Evolutionary conservation across 2,329 filamentous ascomycete genomes (phyloP).

Genomic region (Pseudogymnoascus sp.): DNA sequence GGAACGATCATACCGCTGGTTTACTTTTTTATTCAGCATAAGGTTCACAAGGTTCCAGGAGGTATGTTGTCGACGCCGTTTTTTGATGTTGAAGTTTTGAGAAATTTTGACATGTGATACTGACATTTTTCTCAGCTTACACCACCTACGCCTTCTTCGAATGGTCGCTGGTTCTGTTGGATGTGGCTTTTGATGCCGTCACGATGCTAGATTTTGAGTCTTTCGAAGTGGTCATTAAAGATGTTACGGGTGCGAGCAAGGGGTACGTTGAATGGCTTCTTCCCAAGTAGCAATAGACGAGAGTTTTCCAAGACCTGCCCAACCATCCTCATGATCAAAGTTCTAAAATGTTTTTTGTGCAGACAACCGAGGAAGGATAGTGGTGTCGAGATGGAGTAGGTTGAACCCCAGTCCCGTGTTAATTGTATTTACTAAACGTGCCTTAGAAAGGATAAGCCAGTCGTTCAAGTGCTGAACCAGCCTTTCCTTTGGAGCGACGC

Average conservation of each 20-base stretch:
- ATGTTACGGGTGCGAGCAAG: constrained; percentile 84
- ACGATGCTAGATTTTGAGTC: constrained; percentile 85
- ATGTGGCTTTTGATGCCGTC: constrained; percentile 93
- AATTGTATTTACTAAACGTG: constrained; percentile 24
- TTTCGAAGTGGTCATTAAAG: constrained; percentile 80
- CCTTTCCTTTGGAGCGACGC: constrained; percentile 66
- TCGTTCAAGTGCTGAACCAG: constrained; percentile 57
- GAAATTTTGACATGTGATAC: constrained; percentile 11
- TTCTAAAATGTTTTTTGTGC: constrained; percentile 28
- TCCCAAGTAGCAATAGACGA: constrained; percentile 68
- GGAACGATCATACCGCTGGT: constrained; percentile 81
- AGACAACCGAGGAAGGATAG: constrained; percentile 36
- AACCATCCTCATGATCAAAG: constrained; percentile 18
- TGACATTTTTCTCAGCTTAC: constrained; percentile 57
- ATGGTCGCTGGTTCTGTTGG: constrained; percentile 89
- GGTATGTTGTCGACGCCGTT: constrained; percentile 47
- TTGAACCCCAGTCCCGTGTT: constrained; percentile 22
- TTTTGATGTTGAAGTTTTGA: background rate
- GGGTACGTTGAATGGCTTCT: constrained; percentile 98
- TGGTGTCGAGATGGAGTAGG: constrained; percentile 66
- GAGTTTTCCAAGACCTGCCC: constrained; percentile 23
- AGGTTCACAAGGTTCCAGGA: constrained; percentile 86
- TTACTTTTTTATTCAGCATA: constrained; percentile 98
- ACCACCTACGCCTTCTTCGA: constrained; percentile 97
- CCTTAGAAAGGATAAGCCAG: constrained; percentile 63